Evolutionary conservation across 139 green algal genomes (phyloP).

Genomic region (Eudorina sp.): DNA sequence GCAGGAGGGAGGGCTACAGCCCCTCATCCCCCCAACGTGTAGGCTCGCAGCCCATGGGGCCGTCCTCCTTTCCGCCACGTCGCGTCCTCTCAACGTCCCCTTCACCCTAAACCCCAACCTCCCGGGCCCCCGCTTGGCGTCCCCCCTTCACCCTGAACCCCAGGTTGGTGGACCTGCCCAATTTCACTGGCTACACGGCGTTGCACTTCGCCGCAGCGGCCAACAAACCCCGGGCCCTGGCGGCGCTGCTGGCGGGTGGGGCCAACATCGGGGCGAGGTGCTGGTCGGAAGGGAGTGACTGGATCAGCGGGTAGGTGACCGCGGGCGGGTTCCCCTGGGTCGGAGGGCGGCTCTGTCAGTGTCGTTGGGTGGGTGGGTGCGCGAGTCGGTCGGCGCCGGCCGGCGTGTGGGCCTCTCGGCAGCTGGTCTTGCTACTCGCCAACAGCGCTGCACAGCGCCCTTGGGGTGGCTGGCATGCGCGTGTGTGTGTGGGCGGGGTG

Average conservation of each 20-base stretch:
- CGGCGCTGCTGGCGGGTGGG: slow-evolving; percentile 27
- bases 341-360: not conserved
- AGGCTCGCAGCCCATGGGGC: not conserved
- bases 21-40: too few species aligned
- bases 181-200: slow-evolving; percentile 22
- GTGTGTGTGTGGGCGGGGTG: too few species aligned
- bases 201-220: slow-evolving; percentile 16
- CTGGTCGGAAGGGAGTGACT: slow-evolving; percentile 20
- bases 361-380: not conserved
- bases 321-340: not conserved
- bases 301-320: slow-evolving; percentile 11
- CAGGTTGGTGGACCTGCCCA: slow-evolving; percentile 40
- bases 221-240: not conserved
- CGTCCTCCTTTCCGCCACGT: not conserved
- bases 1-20: too few species aligned
- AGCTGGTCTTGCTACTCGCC: too few species aligned
- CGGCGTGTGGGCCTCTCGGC: too few species aligned
- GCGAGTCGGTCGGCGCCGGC: too few species aligned
- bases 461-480: too few species aligned
- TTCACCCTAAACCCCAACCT: not conserved
- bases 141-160: not conserved
- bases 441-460: too few species aligned
- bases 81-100: not conserved
- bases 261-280: slow-evolving; percentile 16
- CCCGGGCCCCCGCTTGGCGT: not conserved